Evolutionary conservation across 2,329 filamentous ascomycete genomes (phyloP).

Genomic region (Ceratocystiopsis minuta): DNA sequence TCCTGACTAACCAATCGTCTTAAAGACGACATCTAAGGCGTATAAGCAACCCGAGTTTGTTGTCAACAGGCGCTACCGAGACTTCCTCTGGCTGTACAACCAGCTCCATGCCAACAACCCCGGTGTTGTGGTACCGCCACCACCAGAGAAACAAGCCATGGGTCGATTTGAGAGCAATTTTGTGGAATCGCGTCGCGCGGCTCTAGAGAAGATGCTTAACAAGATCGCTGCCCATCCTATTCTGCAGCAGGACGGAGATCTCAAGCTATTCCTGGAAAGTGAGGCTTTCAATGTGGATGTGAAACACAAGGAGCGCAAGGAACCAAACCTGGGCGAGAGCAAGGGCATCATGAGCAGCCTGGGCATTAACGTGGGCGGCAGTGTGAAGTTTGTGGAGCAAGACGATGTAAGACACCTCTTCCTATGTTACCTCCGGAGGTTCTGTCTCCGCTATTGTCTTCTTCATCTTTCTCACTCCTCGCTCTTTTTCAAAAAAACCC

Average conservation of each 20-base stretch:
- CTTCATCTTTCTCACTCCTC: neutral
- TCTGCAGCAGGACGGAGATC: constrained; percentile 77
- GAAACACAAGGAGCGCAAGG: constrained; percentile 90
- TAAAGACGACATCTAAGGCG: constrained; percentile 80
- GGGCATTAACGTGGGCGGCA: constrained; percentile 62
- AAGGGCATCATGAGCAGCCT: constrained; percentile 85
- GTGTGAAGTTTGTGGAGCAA: constrained; percentile 88
- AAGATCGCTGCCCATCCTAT: constrained; percentile 81
- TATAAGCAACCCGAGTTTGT: constrained; percentile 86
- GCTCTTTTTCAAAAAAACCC: no score
- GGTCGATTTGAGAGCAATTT: constrained; percentile 94
- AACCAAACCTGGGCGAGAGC: constrained; percentile 70
- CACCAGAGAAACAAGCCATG: constrained; percentile 93
- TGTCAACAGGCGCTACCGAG: constrained; percentile 82
- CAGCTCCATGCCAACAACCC: constrained; percentile 88
- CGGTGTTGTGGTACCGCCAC: constrained; percentile 84
- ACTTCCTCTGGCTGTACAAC: constrained; percentile 96
- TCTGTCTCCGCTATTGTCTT: neutral
- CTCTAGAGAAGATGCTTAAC: constrained; percentile 94
- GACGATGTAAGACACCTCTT: constrained; percentile 52
- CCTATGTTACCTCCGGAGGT: no score
- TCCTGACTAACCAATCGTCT: no score
- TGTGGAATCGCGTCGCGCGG: constrained; percentile 78
- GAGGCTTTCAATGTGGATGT: constrained; percentile 91
- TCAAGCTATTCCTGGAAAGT: constrained; percentile 94